Percentiles rank a stretch among this genome's conserved stretches.
These are phyloP conservation scores for Solanum pinnatisectum DNA, from an alignment of 257 asterid species.

Conservation along the genomic window DNA sequence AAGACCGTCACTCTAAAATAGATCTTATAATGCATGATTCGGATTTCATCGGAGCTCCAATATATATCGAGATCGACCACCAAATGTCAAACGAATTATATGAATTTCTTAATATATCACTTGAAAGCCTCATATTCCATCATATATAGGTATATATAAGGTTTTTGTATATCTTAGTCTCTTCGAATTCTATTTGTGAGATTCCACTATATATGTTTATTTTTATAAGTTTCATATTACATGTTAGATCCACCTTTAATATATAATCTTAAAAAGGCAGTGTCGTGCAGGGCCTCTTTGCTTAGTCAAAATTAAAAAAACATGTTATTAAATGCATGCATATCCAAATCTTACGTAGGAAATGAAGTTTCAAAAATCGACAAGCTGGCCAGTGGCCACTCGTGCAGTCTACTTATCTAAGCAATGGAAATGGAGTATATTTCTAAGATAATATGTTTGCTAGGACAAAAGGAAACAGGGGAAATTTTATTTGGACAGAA, in stretches of 20 bases:
- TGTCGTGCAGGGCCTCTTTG: background rate
- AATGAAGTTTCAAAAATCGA: background rate
- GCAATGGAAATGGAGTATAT: background rate
- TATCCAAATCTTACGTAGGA: background rate
- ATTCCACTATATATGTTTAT: too few species aligned
- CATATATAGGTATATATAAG: background rate
- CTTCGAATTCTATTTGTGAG: background rate
- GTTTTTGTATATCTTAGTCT: background rate
- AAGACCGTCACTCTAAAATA: too few species aligned
- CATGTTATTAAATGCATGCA: background rate
- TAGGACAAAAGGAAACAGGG: background rate
- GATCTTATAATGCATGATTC: too few species aligned
- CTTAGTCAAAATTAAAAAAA: background rate
- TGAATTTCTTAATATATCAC: background rate
- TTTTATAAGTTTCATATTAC: background rate
- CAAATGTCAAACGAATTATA: background rate
- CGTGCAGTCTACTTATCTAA: background rate
- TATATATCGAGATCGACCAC: too few species aligned
- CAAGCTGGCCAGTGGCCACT: background rate
- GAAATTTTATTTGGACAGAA: background rate
- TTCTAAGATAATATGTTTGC: background rate
- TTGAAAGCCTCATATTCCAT: background rate
- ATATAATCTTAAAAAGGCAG: background rate
- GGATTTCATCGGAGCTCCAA: too few species aligned
- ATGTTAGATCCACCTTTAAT: background rate